phyloP scores from a whole-genome alignment of 345 rosid genomes.

The Populus davidiana region DNA sequence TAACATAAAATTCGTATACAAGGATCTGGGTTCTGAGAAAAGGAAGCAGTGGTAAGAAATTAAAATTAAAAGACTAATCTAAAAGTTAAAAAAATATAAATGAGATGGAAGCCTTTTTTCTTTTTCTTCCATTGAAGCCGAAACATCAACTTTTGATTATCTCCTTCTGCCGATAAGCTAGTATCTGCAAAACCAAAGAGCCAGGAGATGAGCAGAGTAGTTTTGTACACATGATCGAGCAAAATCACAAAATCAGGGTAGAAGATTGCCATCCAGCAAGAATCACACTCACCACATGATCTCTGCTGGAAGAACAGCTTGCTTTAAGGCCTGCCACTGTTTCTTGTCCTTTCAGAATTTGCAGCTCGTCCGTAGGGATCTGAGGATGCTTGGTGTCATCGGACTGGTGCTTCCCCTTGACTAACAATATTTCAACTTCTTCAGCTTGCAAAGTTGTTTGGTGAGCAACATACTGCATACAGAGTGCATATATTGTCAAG shows the following conservation, averaged over 20 bases:
- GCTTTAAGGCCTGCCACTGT: constrained; percentile 39
- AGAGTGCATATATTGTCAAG: neutral
- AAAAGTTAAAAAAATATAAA: neutral
- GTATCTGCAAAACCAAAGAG: constrained; percentile 34
- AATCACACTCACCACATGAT: constrained; percentile 40
- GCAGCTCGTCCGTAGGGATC: constrained; percentile 34
- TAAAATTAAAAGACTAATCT: neutral
- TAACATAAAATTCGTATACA: neutral
- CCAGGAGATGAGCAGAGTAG: neutral
- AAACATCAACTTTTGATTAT: neutral
- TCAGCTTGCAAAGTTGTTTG: constrained; percentile 19
- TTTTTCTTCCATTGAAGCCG: neutral
- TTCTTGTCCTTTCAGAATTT: constrained; percentile 54
- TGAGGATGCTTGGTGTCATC: constrained; percentile 24
- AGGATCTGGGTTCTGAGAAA: neutral
- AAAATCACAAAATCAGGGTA: neutral
- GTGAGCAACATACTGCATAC: constrained; percentile 26
- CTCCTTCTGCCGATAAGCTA: constrained; percentile 49
- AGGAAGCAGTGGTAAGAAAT: neutral
- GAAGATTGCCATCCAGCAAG: neutral
- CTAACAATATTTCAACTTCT: constrained; percentile 18
- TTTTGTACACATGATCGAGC: neutral
- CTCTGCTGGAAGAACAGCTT: constrained; percentile 25
- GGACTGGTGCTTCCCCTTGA: constrained; percentile 21
- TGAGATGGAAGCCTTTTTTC: neutral